phyloP scores from a whole-genome alignment of 2,329 filamentous ascomycete species.

The Didymella pinodella region DNA sequence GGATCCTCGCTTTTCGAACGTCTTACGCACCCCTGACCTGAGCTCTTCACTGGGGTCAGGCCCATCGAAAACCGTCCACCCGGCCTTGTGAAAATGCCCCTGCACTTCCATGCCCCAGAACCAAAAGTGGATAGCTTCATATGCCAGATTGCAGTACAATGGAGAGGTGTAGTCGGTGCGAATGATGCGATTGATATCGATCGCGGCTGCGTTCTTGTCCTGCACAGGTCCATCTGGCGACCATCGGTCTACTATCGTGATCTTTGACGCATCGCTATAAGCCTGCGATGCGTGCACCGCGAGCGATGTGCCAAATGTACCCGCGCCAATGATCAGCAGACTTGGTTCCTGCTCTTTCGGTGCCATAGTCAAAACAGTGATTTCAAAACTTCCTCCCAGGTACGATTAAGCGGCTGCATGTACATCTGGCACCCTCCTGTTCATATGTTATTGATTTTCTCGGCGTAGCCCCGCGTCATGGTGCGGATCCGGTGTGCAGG shows the following conservation, averaged over 20 bases:
- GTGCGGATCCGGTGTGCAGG: constrained; percentile 17
- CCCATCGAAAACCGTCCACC: constrained; percentile 64
- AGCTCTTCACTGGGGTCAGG: constrained; percentile 56
- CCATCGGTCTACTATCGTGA: constrained; percentile 44
- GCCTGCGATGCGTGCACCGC: constrained; percentile 67
- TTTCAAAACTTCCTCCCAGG: too few relatives aligned
- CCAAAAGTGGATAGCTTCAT: constrained; percentile 53
- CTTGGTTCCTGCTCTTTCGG: constrained; percentile 22
- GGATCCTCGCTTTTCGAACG: constrained; percentile 57
- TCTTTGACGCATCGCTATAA: constrained; percentile 55
- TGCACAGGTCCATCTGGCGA: constrained; percentile 47
- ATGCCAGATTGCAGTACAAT: constrained; percentile 62
- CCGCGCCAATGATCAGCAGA: constrained; percentile 68
- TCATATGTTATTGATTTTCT: constrained; percentile 7
- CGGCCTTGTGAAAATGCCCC: constrained; percentile 64
- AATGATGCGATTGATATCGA: constrained; percentile 69
- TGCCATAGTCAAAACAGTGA: background rate
- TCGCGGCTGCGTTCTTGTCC: constrained; percentile 62
- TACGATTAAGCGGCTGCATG: too few relatives aligned
- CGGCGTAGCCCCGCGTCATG: constrained; percentile 12
- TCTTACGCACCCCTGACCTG: constrained; percentile 61
- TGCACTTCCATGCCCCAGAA: constrained; percentile 47
- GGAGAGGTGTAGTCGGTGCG: constrained; percentile 66
- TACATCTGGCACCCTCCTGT: too few relatives aligned
- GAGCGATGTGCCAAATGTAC: constrained; percentile 71